These are phyloP conservation scores for Boletus rubropictus DNA, from an alignment of 768 basidiomycete species.

Conservation along the genomic window DNA sequence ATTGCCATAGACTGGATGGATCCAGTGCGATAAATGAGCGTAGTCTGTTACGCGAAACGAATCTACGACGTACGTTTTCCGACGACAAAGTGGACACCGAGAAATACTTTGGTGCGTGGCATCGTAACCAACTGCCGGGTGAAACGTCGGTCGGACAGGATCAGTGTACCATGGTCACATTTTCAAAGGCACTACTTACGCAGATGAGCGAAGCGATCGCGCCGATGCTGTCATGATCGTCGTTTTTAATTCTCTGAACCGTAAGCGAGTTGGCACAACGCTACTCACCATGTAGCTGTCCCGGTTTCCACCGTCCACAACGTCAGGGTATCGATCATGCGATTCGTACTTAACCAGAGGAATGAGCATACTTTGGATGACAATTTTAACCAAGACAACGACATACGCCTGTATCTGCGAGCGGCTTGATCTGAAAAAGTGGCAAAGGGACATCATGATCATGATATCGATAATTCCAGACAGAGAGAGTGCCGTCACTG, in stretches of 20 bases:
- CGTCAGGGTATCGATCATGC: slow-evolving; percentile 16
- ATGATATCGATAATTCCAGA: slow-evolving; percentile 43
- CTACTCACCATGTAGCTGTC: slow-evolving; percentile 16
- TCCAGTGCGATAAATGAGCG: neutral
- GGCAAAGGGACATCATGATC: slow-evolving; percentile 40
- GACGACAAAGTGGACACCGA: slow-evolving; percentile 22
- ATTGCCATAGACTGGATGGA: slow-evolving; percentile 21
- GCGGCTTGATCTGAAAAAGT: slow-evolving; percentile 36
- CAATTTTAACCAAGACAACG: neutral
- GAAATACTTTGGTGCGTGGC: slow-evolving; percentile 21
- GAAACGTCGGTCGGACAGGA: neutral
- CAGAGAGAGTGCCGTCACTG: slow-evolving; percentile 33
- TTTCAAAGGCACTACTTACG: slow-evolving; percentile 3
- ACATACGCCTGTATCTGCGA: slow-evolving; percentile 34
- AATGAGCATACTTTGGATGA: neutral
- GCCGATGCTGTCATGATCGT: slow-evolving; percentile 6
- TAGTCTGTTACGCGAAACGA: too few relatives aligned
- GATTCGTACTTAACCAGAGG: slow-evolving; percentile 13
- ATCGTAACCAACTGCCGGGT: slow-evolving; percentile 16
- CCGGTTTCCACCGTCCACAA: slow-evolving; percentile 22
- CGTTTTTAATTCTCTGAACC: neutral
- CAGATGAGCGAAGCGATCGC: slow-evolving; percentile 16
- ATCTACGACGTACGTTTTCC: slow-evolving; percentile 17
- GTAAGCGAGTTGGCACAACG: too few relatives aligned
- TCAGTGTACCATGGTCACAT: neutral